phyloP scores from a whole-genome alignment of 108 stramenopile genomes.

The Fistulifera solaris region DNA sequence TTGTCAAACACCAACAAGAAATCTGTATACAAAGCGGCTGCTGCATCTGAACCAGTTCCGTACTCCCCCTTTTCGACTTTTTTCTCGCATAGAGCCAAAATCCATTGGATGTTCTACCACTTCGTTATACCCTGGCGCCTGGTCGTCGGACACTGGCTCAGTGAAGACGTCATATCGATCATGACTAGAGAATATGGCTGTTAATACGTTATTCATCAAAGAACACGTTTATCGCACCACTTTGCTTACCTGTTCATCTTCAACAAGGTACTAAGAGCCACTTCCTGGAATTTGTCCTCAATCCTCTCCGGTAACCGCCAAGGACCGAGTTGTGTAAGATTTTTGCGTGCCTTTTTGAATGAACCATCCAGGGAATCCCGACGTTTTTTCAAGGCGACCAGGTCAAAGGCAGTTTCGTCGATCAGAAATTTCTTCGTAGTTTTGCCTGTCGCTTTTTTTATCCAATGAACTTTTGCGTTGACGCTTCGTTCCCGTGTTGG shows the following conservation, averaged over 20 bases:
- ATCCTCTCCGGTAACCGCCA: slow-evolving; percentile 51
- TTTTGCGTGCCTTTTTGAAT: slow-evolving; percentile 39
- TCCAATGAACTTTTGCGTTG: no score
- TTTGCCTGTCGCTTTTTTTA: background rate
- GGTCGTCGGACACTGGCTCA: slow-evolving; percentile 52
- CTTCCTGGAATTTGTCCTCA: slow-evolving; percentile 41
- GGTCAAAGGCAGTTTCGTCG: slow-evolving; percentile 21
- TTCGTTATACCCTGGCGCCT: slow-evolving; percentile 65
- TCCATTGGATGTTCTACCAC: slow-evolving; percentile 66
- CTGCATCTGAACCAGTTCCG: slow-evolving; percentile 54
- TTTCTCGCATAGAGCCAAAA: slow-evolving; percentile 48
- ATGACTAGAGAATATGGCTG: slow-evolving; percentile 13
- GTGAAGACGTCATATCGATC: slow-evolving; percentile 64
- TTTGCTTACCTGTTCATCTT: slow-evolving; percentile 36
- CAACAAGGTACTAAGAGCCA: slow-evolving; percentile 41
- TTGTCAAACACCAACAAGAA: slow-evolving; percentile 70
- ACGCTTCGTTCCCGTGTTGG: slow-evolving; percentile 3
- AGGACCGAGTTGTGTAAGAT: slow-evolving; percentile 36
- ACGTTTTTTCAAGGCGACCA: slow-evolving; percentile 26
- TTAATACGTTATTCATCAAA: background rate
- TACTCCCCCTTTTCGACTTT: slow-evolving; percentile 65
- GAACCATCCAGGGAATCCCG: slow-evolving; percentile 32
- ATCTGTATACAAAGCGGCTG: slow-evolving; percentile 48
- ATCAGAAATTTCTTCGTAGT: slow-evolving; percentile 4
- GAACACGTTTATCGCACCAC: background rate